Evolutionary conservation across 75 land plant species (phyloP).

Genomic region (Picea sitchensis): DNA sequence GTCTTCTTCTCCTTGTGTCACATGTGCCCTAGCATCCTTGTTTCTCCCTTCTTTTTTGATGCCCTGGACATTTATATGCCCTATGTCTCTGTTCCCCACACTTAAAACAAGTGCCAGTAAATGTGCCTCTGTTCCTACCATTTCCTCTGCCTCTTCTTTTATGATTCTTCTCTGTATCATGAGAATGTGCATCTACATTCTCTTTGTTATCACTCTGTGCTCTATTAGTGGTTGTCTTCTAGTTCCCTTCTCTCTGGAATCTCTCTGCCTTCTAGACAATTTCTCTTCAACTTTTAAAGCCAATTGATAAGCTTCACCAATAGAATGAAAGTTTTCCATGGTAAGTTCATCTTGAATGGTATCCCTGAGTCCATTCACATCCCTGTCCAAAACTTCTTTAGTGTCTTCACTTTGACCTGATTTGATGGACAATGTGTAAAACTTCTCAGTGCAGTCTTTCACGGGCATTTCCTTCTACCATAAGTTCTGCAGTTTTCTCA

Average conservation of each 20-base stretch:
- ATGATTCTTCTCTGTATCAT: too few species aligned
- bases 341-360: not conserved
- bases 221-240: not conserved
- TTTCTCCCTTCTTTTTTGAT: too few species aligned
- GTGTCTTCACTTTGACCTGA: not conserved
- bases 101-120: too few species aligned
- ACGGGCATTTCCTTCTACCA: not conserved
- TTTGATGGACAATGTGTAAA: not conserved
- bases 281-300: not conserved
- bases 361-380: not conserved
- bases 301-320: not conserved
- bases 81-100: too few species aligned
- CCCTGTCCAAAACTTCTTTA: not conserved
- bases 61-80: too few species aligned
- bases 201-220: too few species aligned
- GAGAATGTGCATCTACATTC: too few species aligned
- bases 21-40: too few species aligned
- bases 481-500: not conserved
- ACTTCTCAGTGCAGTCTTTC: not conserved
- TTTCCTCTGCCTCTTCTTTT: too few species aligned
- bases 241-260: not conserved
- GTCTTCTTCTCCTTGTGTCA: too few species aligned
- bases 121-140: too few species aligned
- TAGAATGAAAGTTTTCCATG: not conserved
- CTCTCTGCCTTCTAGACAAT: not conserved